These are phyloP conservation scores for Canavalia ensiformis DNA, from an alignment of 306 rosid species.

Conservation along the genomic window DNA sequence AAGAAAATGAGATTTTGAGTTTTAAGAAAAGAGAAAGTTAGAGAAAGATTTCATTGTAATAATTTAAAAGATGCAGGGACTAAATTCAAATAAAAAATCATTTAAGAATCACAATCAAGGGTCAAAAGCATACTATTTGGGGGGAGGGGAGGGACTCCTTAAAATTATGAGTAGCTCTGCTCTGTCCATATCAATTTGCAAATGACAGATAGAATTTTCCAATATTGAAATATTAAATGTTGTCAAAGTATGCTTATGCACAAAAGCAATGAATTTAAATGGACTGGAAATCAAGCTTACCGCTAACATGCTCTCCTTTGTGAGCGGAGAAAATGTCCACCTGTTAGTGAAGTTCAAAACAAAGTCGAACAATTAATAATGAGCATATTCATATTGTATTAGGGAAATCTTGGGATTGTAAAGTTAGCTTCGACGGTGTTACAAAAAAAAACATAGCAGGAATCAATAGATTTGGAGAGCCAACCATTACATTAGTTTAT, in stretches of 20 bases:
- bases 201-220: conserved; percentile 13
- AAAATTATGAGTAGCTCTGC: too few species aligned
- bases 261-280: conserved; percentile 14
- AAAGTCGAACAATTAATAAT: conserved; percentile 38
- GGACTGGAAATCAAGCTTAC: conserved; percentile 57
- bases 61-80: too few species aligned
- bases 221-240: conserved; percentile 14
- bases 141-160: too few species aligned
- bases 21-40: too few species aligned
- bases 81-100: too few species aligned
- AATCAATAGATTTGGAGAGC: not conserved
- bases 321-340: conserved; percentile 85
- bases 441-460: not conserved
- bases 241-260: conserved; percentile 9
- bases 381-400: conserved; percentile 30
- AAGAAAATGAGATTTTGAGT: too few species aligned
- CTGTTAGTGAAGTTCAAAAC: conserved; percentile 59
- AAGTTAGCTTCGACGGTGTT: conserved; percentile 7
- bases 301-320: conserved; percentile 78
- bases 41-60: too few species aligned
- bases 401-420: not conserved
- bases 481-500: not conserved
- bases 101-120: too few species aligned
- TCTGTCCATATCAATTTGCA: conserved; percentile 22
- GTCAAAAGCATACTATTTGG: too few species aligned